Percentiles rank a stretch among this genome's conserved stretches.
Conservation (phyloP, 139 green algal species). For the Picochlorum costavermella region DNA sequence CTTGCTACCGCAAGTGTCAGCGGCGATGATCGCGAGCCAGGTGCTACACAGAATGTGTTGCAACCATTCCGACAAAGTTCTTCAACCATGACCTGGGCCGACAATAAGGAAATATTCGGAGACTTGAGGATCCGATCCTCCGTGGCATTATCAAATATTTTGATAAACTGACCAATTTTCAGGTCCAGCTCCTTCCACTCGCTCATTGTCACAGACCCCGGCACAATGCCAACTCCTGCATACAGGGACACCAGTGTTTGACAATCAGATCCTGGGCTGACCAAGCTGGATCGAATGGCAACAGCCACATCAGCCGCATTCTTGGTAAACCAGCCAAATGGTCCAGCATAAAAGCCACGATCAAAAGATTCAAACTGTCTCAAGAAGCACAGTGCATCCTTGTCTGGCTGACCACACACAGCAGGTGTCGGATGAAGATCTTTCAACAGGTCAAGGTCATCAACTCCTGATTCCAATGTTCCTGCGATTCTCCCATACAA, state of each 20-base stretch:
- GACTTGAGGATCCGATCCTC: constrained; percentile 22
- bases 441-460: constrained; percentile 36
- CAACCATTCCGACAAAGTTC: constrained; percentile 78
- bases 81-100: constrained; percentile 67
- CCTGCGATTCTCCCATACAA: constrained; percentile 83
- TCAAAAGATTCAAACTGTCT: constrained; percentile 79
- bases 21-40: constrained; percentile 84
- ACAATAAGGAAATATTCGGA: constrained; percentile 72
- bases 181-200: constrained; percentile 96
- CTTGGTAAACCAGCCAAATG: constrained; percentile 86
- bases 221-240: constrained; percentile 93
- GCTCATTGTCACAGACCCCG: constrained; percentile 48
- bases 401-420: constrained; percentile 71
- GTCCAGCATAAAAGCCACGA: constrained; percentile 89
- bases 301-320: constrained; percentile 88
- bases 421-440: constrained; percentile 86
- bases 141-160: constrained; percentile 38
- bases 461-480: constrained; percentile 28
- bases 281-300: constrained; percentile 89
- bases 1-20: constrained; percentile 72
- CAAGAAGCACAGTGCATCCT: constrained; percentile 32
- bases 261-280: constrained; percentile 28
- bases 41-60: constrained; percentile 85
- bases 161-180: constrained; percentile 62
- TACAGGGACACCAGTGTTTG: constrained; percentile 58